Base-by-base conservation (phyloP, 1,284 basidiomycete genomes). In the Xerocomus amazonicus region DNA sequence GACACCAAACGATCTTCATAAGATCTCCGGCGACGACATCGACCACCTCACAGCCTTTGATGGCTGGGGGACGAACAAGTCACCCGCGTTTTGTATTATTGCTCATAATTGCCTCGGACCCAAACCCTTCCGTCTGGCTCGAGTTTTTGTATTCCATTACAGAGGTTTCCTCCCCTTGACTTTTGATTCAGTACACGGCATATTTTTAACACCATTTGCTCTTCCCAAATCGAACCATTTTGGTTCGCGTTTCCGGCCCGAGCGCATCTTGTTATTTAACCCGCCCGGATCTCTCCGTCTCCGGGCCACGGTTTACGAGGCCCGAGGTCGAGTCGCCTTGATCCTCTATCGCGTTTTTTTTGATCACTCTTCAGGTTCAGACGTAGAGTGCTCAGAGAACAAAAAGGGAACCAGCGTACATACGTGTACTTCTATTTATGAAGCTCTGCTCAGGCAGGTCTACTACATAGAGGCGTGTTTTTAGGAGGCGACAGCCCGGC, bases 101-200 rank as follows among this genome's bases (percentile, higher is more conserved):
- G 65, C 64, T 68, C 66, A 65, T 64, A 68, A 68, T 45, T 52
- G 48, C 55, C 62, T 59, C 45, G 48, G 61, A 66, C 52, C 51
- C 41, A 50, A 45, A 45, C 44, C 40, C 43, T 51, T 53, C 45
- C 43, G 16, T 50, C 43, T 57, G 50, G 50, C 48, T 56, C 46
- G 50, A 45, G 35, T 40, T 57, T 62, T 60, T 54, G 45, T 53
- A 48, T 53, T 53, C 57, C 49, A 27, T 58, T 52, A 45, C 52
- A 44, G 50, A 53, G 59, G 59, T 43, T 58, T 63, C 40, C 36
- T 31, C 33, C 31, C 41, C 31, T 32, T 26, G 13, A 39, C 23
- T 34, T 46, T 55, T 51, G 58, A 50, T 60, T 52, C 60, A 51
- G 49, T 62, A 50, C 28, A 44, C 43, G 27, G 57, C 58, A 53